Evolutionary conservation across 495 filamentous ascomycete genomes (phyloP), one percentile per base, ranked within the genome.

Genomic region (Hypoxylon lienhwacheense): DNA sequence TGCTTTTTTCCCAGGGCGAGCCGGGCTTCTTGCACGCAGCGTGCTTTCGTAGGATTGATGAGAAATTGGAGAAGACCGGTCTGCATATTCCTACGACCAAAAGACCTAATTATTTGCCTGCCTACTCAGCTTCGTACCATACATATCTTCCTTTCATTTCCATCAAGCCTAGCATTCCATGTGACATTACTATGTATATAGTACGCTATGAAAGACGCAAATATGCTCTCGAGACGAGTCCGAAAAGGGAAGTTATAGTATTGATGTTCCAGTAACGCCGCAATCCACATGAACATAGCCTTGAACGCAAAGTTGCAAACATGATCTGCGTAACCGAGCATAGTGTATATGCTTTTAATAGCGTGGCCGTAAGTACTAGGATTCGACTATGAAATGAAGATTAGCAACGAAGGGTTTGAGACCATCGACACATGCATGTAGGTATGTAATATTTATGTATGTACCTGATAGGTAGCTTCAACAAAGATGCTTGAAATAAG

Each of bases 1-100:
- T 52, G 39, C 22, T 16, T n/a, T 17, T 7, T 12, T 19, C 46
- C 46, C 17, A 34, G 35, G 25, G 16, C 41, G n/a, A n/a, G n/a
- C 24, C 22, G 21, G 25, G 37, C 37, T 47, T 47, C 44, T 61
- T 54, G 44, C 34, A 40, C 36, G 44, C 33, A 48, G 50, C 28
- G 39, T 40, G 41, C 40, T 41, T 47, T 49, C 50, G 58, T 47
- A 55, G 58, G 58, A 51, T 55, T 44, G 24, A 55, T 25, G 46
- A 44, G 45, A 52, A 54, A 61, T 61, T 61, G 57, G 57, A 55
- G 57, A 50, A 60, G 45, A 47, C 47, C 42, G 55, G 47, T 58
- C 54, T 47, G 26, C 47, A 26, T 19, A 32, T 40, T 32, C 21
- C 10, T 40, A 43, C 29, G 46, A n/a, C n/a, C n/a, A n/a, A n/a